Evolutionary conservation across 2,329 filamentous ascomycete genomes (phyloP).

Genomic region (Trichoderma koningii): DNA sequence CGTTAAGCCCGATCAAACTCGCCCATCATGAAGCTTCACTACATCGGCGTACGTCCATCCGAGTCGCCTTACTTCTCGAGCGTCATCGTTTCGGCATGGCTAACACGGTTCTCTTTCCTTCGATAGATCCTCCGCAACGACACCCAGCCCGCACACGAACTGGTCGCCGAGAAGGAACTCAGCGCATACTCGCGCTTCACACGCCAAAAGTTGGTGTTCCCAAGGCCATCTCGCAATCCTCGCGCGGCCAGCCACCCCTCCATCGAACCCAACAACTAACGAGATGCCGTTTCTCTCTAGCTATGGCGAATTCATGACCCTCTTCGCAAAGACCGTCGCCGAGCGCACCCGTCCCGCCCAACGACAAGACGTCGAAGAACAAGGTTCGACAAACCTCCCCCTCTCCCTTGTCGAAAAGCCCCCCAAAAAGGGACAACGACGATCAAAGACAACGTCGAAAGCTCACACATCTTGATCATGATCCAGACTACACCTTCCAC

Average conservation of each 20-base stretch:
- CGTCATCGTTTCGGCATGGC: neutral
- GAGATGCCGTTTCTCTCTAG: slow-evolving; percentile 29
- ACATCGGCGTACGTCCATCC: slow-evolving; percentile 71
- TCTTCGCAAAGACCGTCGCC: slow-evolving; percentile 85
- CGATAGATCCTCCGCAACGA: slow-evolving; percentile 79
- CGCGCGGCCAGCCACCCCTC: neutral
- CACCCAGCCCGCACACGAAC: slow-evolving; percentile 71
- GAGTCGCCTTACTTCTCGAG: slow-evolving; percentile 19
- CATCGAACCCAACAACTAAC: neutral
- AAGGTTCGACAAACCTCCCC: slow-evolving; percentile 52
- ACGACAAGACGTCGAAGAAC: slow-evolving; percentile 82
- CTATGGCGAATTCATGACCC: slow-evolving; percentile 70
- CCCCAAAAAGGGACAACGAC: neutral
- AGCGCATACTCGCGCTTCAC: slow-evolving; percentile 80
- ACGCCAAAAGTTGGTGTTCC: slow-evolving; percentile 59
- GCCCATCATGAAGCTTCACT: slow-evolving; percentile 77
- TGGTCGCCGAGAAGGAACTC: slow-evolving; percentile 76
- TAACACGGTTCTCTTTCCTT: slow-evolving; percentile 8
- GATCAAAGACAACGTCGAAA: neutral
- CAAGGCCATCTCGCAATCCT: neutral
- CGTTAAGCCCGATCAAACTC: neutral
- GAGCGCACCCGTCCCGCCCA: slow-evolving; percentile 80
- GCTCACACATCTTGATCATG: neutral
- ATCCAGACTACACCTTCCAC: slow-evolving; percentile 70
- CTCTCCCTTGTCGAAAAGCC: neutral